Evolutionary conservation across 768 basidiomycete species (phyloP), one percentile per base, ranked within the genome.

Genomic region (Mrakia gelida): DNA sequence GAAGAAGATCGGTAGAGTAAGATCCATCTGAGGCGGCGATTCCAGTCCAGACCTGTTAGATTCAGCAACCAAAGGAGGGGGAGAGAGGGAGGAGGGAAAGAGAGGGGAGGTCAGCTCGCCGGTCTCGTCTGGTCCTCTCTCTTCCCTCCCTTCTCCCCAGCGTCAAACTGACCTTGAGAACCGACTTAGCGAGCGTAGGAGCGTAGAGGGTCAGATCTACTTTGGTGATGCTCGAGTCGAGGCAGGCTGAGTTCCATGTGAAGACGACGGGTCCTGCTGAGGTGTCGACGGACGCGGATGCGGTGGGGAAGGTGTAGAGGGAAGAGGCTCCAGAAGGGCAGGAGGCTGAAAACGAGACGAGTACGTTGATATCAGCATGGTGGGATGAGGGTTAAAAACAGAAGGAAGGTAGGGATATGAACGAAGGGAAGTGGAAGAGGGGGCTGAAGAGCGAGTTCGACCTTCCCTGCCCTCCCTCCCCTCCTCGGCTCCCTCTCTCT

Each of bases 201-300:
- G 77, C 77, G n/a, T 72, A 63, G 9, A 78, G 72, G 23, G 30
- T 67, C 21, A 78, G 45, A 45, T 73, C 71, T 63, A 78, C 71
- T 6, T 23, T 54, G 32, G 34, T 62, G 13, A 32, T 16, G 34
- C 26, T 41, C 13, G 59, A 13, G 26, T 62, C 71, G 11, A 52
- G 13, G 34, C 77, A 78, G 30, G 49, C 28, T 18, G 72, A 8
- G 72, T 78, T 71, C 77, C 77, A 78, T 2, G 13, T 68, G 63
- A 78, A 73, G 15, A 38, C 62, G 61, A 78, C n/a, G 3, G 77
- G 77, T 1, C 38, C 61, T 0, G 28, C 4, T 4, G 43, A 13
- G n/a, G 71, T 72, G 59, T 52, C 67, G 45, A 74, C 52, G 32
- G 41, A 11, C 13, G 59, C 13, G 49, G 62, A 43, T 18, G 28